Evolutionary conservation across 805 yeast genomes (phyloP), one percentile per base, ranked within the genome.

Genomic region (Candida odintsovae): DNA sequence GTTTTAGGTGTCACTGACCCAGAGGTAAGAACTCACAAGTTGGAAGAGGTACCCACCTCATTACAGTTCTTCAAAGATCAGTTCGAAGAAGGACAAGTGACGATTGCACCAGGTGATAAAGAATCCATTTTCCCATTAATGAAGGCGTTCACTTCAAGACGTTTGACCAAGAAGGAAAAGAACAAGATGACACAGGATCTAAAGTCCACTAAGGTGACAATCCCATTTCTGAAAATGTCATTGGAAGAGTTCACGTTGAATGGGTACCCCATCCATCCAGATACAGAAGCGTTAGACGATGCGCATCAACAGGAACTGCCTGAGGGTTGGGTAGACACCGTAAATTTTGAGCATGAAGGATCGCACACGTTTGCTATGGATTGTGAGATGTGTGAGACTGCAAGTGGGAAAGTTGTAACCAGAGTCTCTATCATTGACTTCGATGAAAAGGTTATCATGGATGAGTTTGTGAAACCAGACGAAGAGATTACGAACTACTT

Each of bases 311-410:
- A 54, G n/a, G 49, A 55, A 1, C 22, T 22, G 4, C 25, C 36
- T 5, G 58, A 55, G 1, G 73, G 69, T 4, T 85, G 85, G 82
- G 73, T 69, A 1, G 77, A 77, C 38, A 84, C 95, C 0, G 52
- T 36, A 13, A 46, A 58, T 1, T 76, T 79, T 50, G 77, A 75
- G 1, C 82, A 78, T 50, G 80, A 71, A 10, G 83, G 82, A 0
- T 75, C 85, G 0, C 80, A 73, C 47, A 78, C 85, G 0, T 88
- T 78, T 67, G 94, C 95, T 0, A 53, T 94, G 18, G 99, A 92
- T 66, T 94, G 99, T 70, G 99, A 92, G 66, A 94, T 92, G 89
- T 89, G 97, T 61, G 67, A 73, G 48, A 66, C 90, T 0, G 76
- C 69, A 0, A 51, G 58, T 1, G 90, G 89, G 0, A 72, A 75